Evolutionary conservation across 306 rosid species (phyloP).

Genomic region (Malus fusca): DNA sequence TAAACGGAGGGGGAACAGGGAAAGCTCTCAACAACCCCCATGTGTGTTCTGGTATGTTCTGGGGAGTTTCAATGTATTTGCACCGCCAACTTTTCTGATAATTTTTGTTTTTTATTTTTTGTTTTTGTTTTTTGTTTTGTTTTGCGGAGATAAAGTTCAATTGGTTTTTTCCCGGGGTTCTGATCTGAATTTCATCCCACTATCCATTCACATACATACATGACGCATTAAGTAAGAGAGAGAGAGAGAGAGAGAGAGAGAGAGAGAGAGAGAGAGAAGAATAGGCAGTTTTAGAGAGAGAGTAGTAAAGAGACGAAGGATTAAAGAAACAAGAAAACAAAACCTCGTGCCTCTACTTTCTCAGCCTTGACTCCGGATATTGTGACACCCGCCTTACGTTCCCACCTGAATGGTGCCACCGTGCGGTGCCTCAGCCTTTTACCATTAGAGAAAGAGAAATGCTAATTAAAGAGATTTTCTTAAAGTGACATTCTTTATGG

Average conservation of each 20-base stretch:
- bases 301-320: background rate
- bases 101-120: background rate
- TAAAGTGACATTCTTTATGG: too few relatives aligned
- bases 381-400: slow-evolving; percentile 60
- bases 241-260: slow-evolving; percentile 6
- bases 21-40: slow-evolving; percentile 15
- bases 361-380: slow-evolving; percentile 43
- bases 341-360: slow-evolving; percentile 52
- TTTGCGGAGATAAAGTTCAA: slow-evolving; percentile 48
- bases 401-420: slow-evolving; percentile 40
- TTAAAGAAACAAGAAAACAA: slow-evolving; percentile 29
- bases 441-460: background rate
- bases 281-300: background rate
- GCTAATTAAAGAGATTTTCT: too few relatives aligned
- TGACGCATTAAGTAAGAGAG: background rate
- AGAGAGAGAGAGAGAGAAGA: background rate
- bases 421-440: slow-evolving; percentile 59
- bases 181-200: background rate
- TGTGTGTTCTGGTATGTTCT: slow-evolving; percentile 47
- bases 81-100: background rate
- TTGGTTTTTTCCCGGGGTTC: background rate
- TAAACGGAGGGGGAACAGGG: background rate
- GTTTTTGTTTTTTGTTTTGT: background rate
- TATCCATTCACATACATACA: background rate
- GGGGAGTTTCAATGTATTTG: slow-evolving; percentile 24